Evolutionary conservation across 208 protist genomes (phyloP).

Genomic region (Leptomonas pyrrhocoris): DNA sequence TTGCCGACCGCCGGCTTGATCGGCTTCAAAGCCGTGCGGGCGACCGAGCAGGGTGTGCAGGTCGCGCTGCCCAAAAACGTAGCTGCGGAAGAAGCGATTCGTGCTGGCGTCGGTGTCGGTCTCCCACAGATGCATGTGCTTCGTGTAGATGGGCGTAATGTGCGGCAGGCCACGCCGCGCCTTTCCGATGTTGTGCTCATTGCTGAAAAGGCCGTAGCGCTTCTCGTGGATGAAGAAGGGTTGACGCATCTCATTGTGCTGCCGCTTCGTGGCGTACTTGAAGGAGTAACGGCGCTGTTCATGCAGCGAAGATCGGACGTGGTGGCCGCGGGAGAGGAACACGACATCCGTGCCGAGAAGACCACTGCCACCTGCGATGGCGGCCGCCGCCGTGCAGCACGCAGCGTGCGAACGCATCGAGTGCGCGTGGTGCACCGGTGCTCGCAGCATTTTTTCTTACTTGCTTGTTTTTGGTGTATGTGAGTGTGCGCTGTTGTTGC

Average conservation of each 20-base stretch:
- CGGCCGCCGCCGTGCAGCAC: slow-evolving; percentile 26
- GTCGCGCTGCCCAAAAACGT: slow-evolving; percentile 80
- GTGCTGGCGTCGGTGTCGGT: slow-evolving; percentile 86
- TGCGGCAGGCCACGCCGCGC: slow-evolving; percentile 69
- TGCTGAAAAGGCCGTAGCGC: slow-evolving; percentile 83
- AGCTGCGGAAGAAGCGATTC: slow-evolving; percentile 85
- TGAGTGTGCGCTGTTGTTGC: not conserved
- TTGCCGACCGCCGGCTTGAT: slow-evolving; percentile 53
- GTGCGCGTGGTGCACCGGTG: slow-evolving; percentile 20
- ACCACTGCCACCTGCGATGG: slow-evolving; percentile 28
- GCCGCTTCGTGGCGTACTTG: slow-evolving; percentile 83
- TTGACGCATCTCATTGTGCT: slow-evolving; percentile 84
- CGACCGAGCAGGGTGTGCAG: slow-evolving; percentile 77
- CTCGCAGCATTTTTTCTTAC: slow-evolving; percentile 21
- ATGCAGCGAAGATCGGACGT: slow-evolving; percentile 17
- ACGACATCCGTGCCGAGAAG: slow-evolving; percentile 16
- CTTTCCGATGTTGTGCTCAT: slow-evolving; percentile 77
- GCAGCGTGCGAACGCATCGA: slow-evolving; percentile 22
- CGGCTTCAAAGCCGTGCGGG: slow-evolving; percentile 76
- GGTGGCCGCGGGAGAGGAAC: not conserved
- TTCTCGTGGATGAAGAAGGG: slow-evolving; percentile 88
- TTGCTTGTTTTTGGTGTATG: not conserved
- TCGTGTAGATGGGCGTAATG: slow-evolving; percentile 77
- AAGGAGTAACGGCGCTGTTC: slow-evolving; percentile 79
- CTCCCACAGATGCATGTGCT: slow-evolving; percentile 89